Conservation (phyloP, 2,329 filamentous ascomycete species). For the Colletotrichum echinochloae region DNA sequence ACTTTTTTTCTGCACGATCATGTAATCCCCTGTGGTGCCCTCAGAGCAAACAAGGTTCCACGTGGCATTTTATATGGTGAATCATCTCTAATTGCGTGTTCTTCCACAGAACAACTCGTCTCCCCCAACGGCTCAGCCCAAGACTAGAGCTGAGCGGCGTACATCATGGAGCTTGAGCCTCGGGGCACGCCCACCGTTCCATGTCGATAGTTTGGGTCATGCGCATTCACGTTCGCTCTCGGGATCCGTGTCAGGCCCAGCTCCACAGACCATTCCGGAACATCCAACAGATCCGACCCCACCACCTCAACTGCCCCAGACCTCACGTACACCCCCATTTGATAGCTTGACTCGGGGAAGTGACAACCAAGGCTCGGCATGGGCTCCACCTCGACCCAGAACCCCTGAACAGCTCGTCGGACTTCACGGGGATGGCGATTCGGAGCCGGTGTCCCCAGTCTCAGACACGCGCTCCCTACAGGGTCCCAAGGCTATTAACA, state of each 20-base stretch:
- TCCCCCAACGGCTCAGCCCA: slow-evolving; percentile 51
- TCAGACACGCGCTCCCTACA: slow-evolving; percentile 46
- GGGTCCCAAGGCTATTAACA: slow-evolving; percentile 29
- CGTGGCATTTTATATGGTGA: slow-evolving; percentile 37
- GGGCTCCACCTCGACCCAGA: slow-evolving; percentile 38
- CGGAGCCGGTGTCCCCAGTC: slow-evolving; percentile 50
- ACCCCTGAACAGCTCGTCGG: slow-evolving; percentile 41
- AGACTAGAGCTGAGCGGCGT: slow-evolving; percentile 55
- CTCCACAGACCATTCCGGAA: slow-evolving; percentile 33
- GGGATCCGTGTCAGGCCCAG: slow-evolving; percentile 21
- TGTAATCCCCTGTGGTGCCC: slow-evolving; percentile 42
- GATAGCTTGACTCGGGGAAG: slow-evolving; percentile 41
- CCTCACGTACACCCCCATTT: slow-evolving; percentile 43
- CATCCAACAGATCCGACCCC: slow-evolving; percentile 36
- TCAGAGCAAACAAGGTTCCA: slow-evolving; percentile 35
- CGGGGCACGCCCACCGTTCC: slow-evolving; percentile 48
- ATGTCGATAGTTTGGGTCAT: slow-evolving; percentile 42
- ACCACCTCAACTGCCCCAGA: slow-evolving; percentile 41
- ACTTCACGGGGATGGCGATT: slow-evolving; percentile 42
- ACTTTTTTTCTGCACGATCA: slow-evolving; percentile 48
- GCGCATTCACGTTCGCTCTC: slow-evolving; percentile 30
- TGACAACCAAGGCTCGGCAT: slow-evolving; percentile 39
- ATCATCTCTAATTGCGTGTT: slow-evolving; percentile 44
- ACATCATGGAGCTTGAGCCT: slow-evolving; percentile 59
- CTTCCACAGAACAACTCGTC: slow-evolving; percentile 53